Evolutionary conservation across 768 basidiomycete species (phyloP), one percentile per base, ranked within the genome.

Genomic region (Amanita thiersii): DNA sequence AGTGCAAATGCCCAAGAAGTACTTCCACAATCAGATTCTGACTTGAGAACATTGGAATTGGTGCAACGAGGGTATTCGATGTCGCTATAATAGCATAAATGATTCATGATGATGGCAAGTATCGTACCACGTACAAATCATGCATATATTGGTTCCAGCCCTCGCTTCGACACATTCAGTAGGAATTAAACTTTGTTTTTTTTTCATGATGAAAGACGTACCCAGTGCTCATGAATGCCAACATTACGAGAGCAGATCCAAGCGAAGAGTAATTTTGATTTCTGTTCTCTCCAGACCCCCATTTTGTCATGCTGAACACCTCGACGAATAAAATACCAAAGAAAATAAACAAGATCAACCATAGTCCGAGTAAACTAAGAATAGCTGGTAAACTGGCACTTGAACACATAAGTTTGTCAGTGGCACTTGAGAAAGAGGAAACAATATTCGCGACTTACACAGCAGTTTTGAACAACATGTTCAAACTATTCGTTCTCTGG

Each of bases 81-180:
- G 10, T 86, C 70, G 55, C 90, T 94, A 44, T 3, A 37, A 47
- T n/a, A 37, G 8, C 44, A 19, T n/a, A 33, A 15, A 34, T 45
- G 54, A 32, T 39, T 37, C 15, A 39, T 23, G n/a, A 23, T 29
- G 18, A 24, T 30, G 45, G 23, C 12, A 12, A 15, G 10, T 11
- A 39, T 24, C 24, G 4, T 18, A 38, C 23, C 4, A 62, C 83
- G 54, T 57, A 92, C 88, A 79, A 94, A 62, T 97, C 88, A 56
- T 97, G 93, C 94, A 97, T 97, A 58, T 83, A 96, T 51, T 83
- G 79, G 56, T 97, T 97, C 94, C 94, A 98, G 0, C 81, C 89
- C 59, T 97, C 93, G 6, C 92, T 92, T 49, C 5, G 34, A 38
- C 50, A n/a, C n/a, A 21, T 50, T 44, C 39, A 4, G 31, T 50